Conservation (phyloP, 768 basidiomycete genomes). For the Galerina marginata region DNA sequence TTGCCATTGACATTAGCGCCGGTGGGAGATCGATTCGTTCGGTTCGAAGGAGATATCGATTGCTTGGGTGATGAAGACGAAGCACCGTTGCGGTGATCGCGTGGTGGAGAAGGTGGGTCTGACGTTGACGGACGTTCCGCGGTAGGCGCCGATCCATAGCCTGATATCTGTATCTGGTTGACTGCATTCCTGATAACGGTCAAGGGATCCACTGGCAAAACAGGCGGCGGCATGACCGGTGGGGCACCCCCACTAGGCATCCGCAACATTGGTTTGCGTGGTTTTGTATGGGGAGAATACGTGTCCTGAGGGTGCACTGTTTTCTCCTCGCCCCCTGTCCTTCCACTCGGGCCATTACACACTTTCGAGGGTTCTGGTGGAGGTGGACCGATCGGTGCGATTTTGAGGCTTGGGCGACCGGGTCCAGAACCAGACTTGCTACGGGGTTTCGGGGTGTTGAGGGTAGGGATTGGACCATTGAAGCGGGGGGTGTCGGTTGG, state of each 20-base stretch:
- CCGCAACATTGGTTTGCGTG: neutral
- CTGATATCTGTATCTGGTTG: constrained; percentile 2
- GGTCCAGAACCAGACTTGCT: neutral
- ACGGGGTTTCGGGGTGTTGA: constrained; percentile 5
- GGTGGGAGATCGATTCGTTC: neutral
- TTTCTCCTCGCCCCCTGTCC: neutral
- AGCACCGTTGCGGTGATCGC: neutral
- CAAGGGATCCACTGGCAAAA: neutral
- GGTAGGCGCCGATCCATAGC: neutral
- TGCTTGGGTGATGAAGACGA: neutral
- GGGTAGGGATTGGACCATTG: neutral
- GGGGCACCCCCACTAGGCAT: neutral
- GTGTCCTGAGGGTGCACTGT: constrained; percentile 14
- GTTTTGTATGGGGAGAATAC: constrained; percentile 6
- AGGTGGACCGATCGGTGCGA: neutral
- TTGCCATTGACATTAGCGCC: neutral
- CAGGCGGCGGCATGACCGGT: constrained; percentile 1
- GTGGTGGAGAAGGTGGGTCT: neutral
- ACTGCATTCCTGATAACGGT: constrained; percentile 7
- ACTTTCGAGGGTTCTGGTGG: no score
- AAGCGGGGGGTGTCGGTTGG: constrained; percentile 4
- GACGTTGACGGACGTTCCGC: neutral
- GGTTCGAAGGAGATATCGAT: neutral
- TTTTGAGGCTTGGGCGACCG: constrained; percentile 4
- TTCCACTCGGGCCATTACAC: neutral